Percentiles rank a stretch among this genome's conserved stretches.
Evolutionary conservation across 2,329 filamentous ascomycete genomes (phyloP).

Genomic region (Diaporthe sp.): DNA sequence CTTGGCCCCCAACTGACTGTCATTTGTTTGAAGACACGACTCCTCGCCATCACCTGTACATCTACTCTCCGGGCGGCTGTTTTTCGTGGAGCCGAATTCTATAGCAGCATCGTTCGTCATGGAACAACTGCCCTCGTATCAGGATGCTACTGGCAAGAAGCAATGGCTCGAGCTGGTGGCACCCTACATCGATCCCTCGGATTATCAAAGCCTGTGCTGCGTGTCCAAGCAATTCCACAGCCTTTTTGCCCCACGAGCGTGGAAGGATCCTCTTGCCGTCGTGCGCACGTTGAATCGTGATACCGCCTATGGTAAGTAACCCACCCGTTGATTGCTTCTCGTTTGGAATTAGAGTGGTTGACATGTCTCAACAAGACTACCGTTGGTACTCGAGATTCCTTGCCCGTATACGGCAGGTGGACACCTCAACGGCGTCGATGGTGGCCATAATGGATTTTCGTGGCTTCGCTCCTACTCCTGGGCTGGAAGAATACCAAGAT

Average conservation of each 20-base stretch:
- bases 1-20: not conserved
- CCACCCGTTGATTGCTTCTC: not conserved
- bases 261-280: conserved; percentile 59
- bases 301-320: conserved; percentile 55
- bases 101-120: conserved; percentile 36
- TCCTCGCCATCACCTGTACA: not conserved
- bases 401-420: conserved; percentile 49
- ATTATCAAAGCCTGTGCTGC: conserved; percentile 59
- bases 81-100: not conserved
- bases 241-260: conserved; percentile 63
- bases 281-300: conserved; percentile 53
- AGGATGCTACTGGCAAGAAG: conserved; percentile 55
- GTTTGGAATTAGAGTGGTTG: conserved; percentile 26
- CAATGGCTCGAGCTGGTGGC: conserved; percentile 63
- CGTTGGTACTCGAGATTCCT: conserved; percentile 61
- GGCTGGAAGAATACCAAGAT: not conserved
- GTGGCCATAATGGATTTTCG: conserved; percentile 61
- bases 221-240: conserved; percentile 59
- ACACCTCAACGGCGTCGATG: conserved; percentile 51
- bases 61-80: not conserved
- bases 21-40: not conserved
- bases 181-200: conserved; percentile 52
- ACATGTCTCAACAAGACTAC: conserved; percentile 51
- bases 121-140: conserved; percentile 62
- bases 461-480: conserved; percentile 9